Base-by-base conservation (phyloP, 2,329 filamentous ascomycete species). In the Coniochaeta sp. region DNA sequence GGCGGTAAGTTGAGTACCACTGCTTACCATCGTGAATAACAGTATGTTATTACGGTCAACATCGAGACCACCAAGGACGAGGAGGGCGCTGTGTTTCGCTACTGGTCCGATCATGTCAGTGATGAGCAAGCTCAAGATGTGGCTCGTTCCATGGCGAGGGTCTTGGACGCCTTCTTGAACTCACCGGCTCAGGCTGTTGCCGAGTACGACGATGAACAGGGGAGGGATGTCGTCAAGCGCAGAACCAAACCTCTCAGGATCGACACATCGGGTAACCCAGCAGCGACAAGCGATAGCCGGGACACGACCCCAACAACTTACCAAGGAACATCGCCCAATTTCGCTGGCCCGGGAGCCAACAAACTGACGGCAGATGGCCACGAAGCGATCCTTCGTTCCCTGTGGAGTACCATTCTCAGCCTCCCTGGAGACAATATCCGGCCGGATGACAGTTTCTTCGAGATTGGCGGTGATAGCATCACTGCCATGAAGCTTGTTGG, bases 401-500 rank as follows among this genome's bases (percentile, higher is more conserved):
- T 61, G 20, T 61, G 58, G 59, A 53, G 50, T 14, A 26, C 51
- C 6, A 22, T 60, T 30, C 53, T 61, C 12, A 35, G 55, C 32
- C 30, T 57, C 1, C 56, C 57, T 4, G 52, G 54, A 4, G 53
- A 53, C 4, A 50, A 54, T 2, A 58, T 60, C 26, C n/a, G 18
- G 2, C 55, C 45, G 0, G 26, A 57, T 1, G 61, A 67, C 52
- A 64, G 63, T 51, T 69, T 71, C 55, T 70, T 70, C 54, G 58
- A 60, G 3, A 57, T 69, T 3, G 66, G 66, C 14, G 68, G 67
- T 4, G 66, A 68, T 52, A 67, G 65, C 4, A 60, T 70, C 0
- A 52, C 58, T 8, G 66, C 67, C 5, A 73, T 72, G 63, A 75
- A 72, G 45, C 58, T 79, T 3, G 76, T 78, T 0, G 70, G 75